These are phyloP conservation scores for Fusarium floridanum DNA, from an alignment of 2,329 filamentous ascomycete species.

Conservation along the genomic window DNA sequence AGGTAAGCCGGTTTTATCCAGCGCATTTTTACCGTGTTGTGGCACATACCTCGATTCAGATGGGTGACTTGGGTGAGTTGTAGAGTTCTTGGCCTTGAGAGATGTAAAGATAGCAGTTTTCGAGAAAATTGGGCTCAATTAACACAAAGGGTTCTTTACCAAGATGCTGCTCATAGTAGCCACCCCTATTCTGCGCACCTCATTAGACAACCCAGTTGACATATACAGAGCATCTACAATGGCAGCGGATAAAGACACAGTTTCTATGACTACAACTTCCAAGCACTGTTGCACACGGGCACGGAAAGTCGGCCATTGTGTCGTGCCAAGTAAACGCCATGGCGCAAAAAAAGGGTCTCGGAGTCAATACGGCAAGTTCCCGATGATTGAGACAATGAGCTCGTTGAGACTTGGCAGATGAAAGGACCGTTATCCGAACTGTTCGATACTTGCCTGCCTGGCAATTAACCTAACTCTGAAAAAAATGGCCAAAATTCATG, in stretches of 20 bases:
- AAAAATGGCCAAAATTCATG: not conserved
- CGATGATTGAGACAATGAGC: not conserved
- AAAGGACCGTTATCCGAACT: not conserved
- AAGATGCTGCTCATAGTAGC: not conserved
- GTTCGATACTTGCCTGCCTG: not conserved
- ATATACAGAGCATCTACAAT: not conserved
- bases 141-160: not conserved
- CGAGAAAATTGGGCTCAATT: not conserved
- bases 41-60: not conserved
- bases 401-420: not conserved
- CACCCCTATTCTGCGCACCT: not conserved
- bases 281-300: not conserved
- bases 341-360: slow-evolving; percentile 1
- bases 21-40: not conserved
- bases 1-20: not conserved
- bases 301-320: not conserved
- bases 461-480: not conserved
- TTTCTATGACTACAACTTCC: not conserved
- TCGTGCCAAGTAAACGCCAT: not conserved
- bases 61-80: not conserved
- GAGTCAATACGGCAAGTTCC: not conserved
- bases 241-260: not conserved
- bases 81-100: not conserved
- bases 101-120: not conserved
- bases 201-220: not conserved